Evolutionary conservation across 2,329 filamentous ascomycete genomes (phyloP).

Genomic region (Alternaria tenuissima): DNA sequence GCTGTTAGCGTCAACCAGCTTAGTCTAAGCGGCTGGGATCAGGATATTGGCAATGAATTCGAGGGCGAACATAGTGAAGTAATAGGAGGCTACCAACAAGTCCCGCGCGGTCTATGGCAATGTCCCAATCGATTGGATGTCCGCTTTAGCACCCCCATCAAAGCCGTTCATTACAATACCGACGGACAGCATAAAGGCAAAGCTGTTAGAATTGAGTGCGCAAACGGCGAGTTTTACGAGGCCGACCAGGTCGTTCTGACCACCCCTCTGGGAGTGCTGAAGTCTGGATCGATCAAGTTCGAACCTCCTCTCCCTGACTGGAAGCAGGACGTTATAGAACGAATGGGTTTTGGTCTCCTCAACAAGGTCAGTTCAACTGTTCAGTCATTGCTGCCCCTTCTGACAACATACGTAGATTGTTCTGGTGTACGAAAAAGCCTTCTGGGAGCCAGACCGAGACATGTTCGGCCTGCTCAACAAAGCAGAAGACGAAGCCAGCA

Average conservation of each 20-base stretch:
- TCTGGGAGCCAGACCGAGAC: constrained; percentile 89
- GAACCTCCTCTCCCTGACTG: constrained; percentile 87
- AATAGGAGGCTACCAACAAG: constrained; percentile 89
- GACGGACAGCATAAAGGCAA: constrained; percentile 29
- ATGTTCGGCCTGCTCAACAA: constrained; percentile 93
- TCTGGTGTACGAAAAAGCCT: constrained; percentile 84
- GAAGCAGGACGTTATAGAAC: constrained; percentile 81
- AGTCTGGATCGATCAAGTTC: constrained; percentile 82
- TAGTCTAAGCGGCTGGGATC: constrained; percentile 92
- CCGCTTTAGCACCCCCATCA: constrained; percentile 75
- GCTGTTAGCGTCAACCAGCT: constrained; percentile 86
- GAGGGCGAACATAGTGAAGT: constrained; percentile 94
- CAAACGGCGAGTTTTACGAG: constrained; percentile 77
- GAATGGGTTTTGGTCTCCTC: constrained; percentile 89
- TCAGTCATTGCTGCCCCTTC: neutral
- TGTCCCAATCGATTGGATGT: constrained; percentile 81
- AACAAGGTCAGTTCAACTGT: constrained; percentile 73
- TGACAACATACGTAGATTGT: constrained; percentile 64
- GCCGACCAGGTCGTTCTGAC: constrained; percentile 94
- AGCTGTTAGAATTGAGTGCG: constrained; percentile 64
- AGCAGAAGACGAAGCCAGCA: constrained; percentile 72
- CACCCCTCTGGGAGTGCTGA: constrained; percentile 88
- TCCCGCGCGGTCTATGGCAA: constrained; percentile 85
- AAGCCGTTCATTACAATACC: constrained; percentile 70
- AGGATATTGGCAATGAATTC: constrained; percentile 97